phyloP scores from a whole-genome alignment of 2,329 filamentous ascomycete species.

The Fusarium kyushuense region DNA sequence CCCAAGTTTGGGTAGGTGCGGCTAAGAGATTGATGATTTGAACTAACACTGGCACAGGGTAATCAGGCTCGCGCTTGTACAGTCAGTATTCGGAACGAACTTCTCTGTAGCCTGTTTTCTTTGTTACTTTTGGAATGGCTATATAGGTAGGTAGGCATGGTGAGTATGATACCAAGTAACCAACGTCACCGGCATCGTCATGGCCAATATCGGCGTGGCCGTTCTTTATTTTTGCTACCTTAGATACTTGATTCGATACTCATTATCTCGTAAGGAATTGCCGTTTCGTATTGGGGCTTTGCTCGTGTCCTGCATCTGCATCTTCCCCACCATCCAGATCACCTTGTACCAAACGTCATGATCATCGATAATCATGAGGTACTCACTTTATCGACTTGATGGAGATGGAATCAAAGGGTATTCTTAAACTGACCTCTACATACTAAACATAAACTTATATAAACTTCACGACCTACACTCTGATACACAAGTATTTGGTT shows the following conservation, averaged over 20 bases:
- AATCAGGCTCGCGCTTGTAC: conserved; percentile 2
- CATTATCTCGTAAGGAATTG: not conserved
- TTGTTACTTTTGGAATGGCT: not conserved
- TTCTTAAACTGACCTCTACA: no score
- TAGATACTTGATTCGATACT: not conserved
- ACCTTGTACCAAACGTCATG: conserved; percentile 1
- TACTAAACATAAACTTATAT: not conserved
- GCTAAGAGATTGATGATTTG: not conserved
- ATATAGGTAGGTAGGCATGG: no score
- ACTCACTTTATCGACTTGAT: not conserved
- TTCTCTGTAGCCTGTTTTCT: not conserved
- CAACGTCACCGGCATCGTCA: not conserved
- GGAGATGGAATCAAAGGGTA: not conserved
- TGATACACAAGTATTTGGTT: not conserved
- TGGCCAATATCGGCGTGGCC: not conserved
- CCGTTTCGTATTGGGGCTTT: conserved; percentile 2
- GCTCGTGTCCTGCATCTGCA: conserved; percentile 13
- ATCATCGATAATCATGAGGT: not conserved
- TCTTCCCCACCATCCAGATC: conserved; percentile 12
- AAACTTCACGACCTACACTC: not conserved
- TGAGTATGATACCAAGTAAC: not conserved
- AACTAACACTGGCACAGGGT: not conserved
- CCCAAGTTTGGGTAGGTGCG: not conserved
- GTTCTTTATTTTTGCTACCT: not conserved
- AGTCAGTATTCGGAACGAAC: not conserved